A percentile compares a stretch with the other conserved stretches of the same genome.
Evolutionary conservation across 2,329 filamentous ascomycete genomes (phyloP).

Genomic region (Echinosphaeria canescens): DNA sequence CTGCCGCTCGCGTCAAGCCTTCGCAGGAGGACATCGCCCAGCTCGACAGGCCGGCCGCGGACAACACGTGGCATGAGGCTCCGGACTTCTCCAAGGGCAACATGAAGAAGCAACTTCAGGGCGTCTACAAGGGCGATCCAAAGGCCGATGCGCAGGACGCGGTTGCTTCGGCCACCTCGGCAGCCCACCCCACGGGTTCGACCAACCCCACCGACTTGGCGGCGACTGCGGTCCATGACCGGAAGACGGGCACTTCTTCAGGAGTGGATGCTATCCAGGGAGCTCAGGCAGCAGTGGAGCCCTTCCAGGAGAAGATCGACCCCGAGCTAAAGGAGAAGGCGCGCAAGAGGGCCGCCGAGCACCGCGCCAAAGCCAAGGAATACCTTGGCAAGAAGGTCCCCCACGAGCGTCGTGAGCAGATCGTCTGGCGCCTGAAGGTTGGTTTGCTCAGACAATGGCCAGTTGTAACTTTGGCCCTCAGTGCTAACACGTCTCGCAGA

Average conservation of each 20-base stretch:
- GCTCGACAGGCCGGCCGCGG: slow-evolving; percentile 66
- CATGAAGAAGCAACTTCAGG: slow-evolving; percentile 46
- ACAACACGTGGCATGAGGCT: slow-evolving; percentile 85
- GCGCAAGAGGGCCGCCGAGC: slow-evolving; percentile 17
- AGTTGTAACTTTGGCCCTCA: slow-evolving; percentile 6
- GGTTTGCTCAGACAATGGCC: background rate
- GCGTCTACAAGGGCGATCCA: slow-evolving; percentile 29
- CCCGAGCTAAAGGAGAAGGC: slow-evolving; percentile 34
- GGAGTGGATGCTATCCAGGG: slow-evolving; percentile 28
- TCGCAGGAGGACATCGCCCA: slow-evolving; percentile 54
- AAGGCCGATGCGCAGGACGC: slow-evolving; percentile 38
- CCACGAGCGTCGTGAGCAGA: slow-evolving; percentile 79
- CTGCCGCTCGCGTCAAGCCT: slow-evolving; percentile 55
- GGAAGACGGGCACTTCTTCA: slow-evolving; percentile 17
- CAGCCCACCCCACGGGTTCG: slow-evolving; percentile 30
- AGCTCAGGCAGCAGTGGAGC: slow-evolving; percentile 17
- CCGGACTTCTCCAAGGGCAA: slow-evolving; percentile 53
- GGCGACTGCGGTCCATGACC: slow-evolving; percentile 18
- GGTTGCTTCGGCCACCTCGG: slow-evolving; percentile 30
- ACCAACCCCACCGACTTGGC: slow-evolving; percentile 31
- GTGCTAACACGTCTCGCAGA: no score
- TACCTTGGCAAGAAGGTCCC: slow-evolving; percentile 81
- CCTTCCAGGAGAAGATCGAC: slow-evolving; percentile 32
- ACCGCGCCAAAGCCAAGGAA: slow-evolving; percentile 28
- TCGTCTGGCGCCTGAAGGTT: slow-evolving; percentile 63